A percentile compares a stretch with the other conserved stretches of the same genome.
Evolutionary conservation across 129 eudicot species (phyloP).

Genomic region (Oenanthe sinensis): DNA sequence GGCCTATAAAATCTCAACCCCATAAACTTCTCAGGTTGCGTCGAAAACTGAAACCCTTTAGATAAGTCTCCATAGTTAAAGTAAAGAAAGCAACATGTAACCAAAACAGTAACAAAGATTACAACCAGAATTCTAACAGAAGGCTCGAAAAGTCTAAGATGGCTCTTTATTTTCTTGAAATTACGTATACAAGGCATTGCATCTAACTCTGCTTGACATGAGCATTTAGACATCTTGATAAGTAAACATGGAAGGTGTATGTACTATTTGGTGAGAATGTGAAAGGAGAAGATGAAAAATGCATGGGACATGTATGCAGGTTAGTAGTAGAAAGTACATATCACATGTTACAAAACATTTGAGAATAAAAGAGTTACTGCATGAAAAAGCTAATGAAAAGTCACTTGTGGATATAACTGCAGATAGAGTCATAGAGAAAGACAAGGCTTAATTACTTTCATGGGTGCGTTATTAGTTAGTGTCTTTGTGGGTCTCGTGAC

Average conservation of each 20-base stretch:
- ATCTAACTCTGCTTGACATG: conserved; percentile 30
- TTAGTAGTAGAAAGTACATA: neutral
- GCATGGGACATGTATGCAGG: neutral
- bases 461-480: neutral
- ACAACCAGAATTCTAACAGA: conserved; percentile 52
- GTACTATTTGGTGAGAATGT: neutral
- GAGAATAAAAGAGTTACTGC: neutral
- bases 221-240: conserved; percentile 38
- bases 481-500: neutral
- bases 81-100: conserved; percentile 51
- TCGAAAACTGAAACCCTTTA: conserved; percentile 32
- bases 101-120: conserved; percentile 32
- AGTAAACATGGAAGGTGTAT: neutral
- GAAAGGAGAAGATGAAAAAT: neutral
- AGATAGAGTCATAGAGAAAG: neutral
- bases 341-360: neutral
- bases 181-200: conserved; percentile 16
- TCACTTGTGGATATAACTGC: neutral
- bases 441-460: neutral
- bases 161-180: conserved; percentile 45
- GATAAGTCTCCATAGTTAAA: conserved; percentile 61
- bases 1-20: conserved; percentile 36
- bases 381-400: neutral
- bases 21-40: conserved; percentile 34
- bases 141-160: conserved; percentile 60